Conservation (phyloP, 1,139 yeast species). For the Taphrina flavorubra region DNA sequence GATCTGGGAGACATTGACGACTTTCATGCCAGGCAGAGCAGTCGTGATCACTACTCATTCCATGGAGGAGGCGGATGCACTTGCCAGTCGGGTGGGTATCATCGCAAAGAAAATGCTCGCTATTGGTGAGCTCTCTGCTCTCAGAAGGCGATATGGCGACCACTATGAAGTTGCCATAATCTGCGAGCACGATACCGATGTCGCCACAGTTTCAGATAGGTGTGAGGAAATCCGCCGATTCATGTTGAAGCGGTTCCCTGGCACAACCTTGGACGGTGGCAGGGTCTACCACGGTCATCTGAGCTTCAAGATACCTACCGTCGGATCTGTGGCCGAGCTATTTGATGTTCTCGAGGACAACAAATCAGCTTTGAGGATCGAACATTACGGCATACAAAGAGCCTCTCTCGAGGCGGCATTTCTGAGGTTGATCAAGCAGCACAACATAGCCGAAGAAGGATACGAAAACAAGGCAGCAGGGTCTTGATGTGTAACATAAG, state of each 20-base stretch:
- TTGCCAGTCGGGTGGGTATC: conserved; percentile 53
- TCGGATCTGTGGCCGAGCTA: conserved; percentile 46
- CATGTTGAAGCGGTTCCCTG: conserved; percentile 12
- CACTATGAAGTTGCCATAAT: conserved; percentile 26
- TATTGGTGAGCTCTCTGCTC: conserved; percentile 48
- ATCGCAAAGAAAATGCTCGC: conserved; percentile 51
- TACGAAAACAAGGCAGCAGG: conserved; percentile 37
- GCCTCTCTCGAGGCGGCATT: conserved; percentile 53
- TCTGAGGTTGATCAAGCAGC: conserved; percentile 50
- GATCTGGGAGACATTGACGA: conserved; percentile 53
- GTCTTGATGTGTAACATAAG: background rate
- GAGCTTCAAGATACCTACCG: conserved; percentile 16
- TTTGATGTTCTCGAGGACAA: conserved; percentile 49
- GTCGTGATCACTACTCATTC: conserved; percentile 54
- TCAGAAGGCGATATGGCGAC: conserved; percentile 22
- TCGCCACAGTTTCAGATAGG: conserved; percentile 4
- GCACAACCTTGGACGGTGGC: conserved; percentile 15
- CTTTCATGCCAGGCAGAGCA: conserved; percentile 51
- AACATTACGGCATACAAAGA: conserved; percentile 50
- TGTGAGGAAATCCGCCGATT: conserved; percentile 10
- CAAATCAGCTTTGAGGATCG: conserved; percentile 48
- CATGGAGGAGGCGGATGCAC: conserved; percentile 55
- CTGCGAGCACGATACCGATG: conserved; percentile 48
- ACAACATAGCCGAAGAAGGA: conserved; percentile 46
- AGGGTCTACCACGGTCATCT: conserved; percentile 22